Base-by-base conservation (phyloP, 163 green algal genomes). In the Volvox carteri region DNA sequence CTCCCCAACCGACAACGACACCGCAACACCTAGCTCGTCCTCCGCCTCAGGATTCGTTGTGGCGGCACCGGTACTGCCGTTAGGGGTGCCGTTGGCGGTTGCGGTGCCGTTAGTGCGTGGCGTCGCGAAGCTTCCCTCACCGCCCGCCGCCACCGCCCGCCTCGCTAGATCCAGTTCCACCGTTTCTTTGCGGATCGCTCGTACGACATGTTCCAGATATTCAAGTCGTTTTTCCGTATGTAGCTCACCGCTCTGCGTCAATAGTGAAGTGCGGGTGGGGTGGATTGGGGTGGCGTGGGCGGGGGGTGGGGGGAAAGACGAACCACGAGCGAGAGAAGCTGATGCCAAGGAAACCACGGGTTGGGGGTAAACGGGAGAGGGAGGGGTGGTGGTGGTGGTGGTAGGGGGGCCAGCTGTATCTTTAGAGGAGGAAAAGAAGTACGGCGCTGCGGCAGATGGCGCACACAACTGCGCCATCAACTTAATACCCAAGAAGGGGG, bases 1-100 rank as follows among this genome's bases (percentile, higher is more conserved):
- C 91, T 96, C 93, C 1, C 94, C 94, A 44, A 95, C 91, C 0
- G 90, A 94, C 54, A 96, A 84, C 35, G 94, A 94, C 41, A 96
- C 92, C 52, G 84, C 86, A 54, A 96, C 90, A 14, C 94, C 94
- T 37, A 95, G 79, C 78, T 87, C 76, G 28, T 89, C 74, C 46
- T 90, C 65, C 70, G 30, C 30, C 74, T 68, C 44, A 1, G 25
- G 52, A 4, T 11, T 58, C 12, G 50, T 8, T 3, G 19, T 25
- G 35, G 25, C 16, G 11, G 19, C 42, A 6, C 6, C 50, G 1
- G 48, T 48, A n/a, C n/a, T n/a, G n/a, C n/a, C n/a, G n/a, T n/a
- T n/a, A n/a, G n/a, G n/a, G n/a, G n/a, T n/a, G n/a, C n/a, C n/a
- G n/a, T n/a, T n/a, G n/a, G n/a, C n/a, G n/a, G 50, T 8, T 3